These are phyloP conservation scores for Lasiosphaeris hirsuta DNA, from an alignment of 495 filamentous ascomycete species.

Conservation along the genomic window DNA sequence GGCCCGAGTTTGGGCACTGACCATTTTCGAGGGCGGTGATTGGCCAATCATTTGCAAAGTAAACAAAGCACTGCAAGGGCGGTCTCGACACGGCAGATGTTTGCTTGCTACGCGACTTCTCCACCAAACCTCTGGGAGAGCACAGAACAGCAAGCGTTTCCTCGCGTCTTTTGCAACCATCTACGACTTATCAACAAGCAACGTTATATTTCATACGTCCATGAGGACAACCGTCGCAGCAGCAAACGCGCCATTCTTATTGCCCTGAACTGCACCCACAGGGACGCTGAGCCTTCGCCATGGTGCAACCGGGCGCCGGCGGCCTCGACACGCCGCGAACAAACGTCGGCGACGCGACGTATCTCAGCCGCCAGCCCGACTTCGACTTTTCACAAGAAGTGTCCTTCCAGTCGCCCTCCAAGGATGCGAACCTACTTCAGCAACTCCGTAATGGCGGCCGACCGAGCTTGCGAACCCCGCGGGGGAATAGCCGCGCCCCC, in stretches of 20 bases:
- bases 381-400: constrained; percentile 77
- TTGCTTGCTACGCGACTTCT: constrained; percentile 25
- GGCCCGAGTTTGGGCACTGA: not conserved
- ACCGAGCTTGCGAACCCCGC: constrained; percentile 65
- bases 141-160: not conserved
- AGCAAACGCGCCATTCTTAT: constrained; percentile 9
- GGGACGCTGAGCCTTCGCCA: constrained; percentile 20
- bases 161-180: too few species aligned
- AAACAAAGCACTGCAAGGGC: constrained; percentile 26
- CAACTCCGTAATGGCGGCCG: constrained; percentile 61
- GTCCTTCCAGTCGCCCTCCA: constrained; percentile 81
- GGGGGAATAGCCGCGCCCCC: constrained; percentile 52
- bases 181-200: not conserved
- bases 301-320: constrained; percentile 45
- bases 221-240: not conserved
- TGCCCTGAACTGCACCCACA: not conserved
- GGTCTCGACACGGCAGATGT: constrained; percentile 5
- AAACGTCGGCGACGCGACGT: constrained; percentile 75
- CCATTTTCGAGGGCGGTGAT: constrained; percentile 8
- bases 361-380: constrained; percentile 64
- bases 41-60: constrained; percentile 24
- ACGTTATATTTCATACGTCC: not conserved
- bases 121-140: constrained; percentile 1
- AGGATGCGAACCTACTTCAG: constrained; percentile 68
- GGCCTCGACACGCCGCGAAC: constrained; percentile 78